These are phyloP conservation scores for Dipodascus albidus DNA, from an alignment of 805 yeast species.

Conservation along the genomic window DNA sequence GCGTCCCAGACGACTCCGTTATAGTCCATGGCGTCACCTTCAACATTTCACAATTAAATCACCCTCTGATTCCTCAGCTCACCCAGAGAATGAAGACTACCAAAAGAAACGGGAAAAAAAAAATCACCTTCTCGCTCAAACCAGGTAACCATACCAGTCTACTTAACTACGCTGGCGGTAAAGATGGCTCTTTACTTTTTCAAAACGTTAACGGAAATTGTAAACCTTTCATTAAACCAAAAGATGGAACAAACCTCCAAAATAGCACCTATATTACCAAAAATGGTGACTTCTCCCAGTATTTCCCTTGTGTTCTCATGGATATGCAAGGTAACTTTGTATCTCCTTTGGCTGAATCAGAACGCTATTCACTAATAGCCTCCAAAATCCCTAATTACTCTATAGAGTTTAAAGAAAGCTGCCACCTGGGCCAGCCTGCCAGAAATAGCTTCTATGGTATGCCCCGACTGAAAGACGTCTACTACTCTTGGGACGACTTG, in stretches of 20 bases:
- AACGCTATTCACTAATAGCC: conserved; percentile 26
- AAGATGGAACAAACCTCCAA: conserved; percentile 28
- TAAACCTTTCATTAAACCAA: conserved; percentile 62
- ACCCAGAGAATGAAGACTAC: conserved; percentile 52
- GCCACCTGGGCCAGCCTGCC: conserved; percentile 57
- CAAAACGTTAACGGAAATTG: conserved; percentile 94
- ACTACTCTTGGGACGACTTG: conserved; percentile 71
- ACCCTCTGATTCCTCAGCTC: conserved; percentile 32
- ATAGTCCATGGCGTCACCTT: conserved; percentile 67
- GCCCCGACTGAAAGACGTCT: conserved; percentile 51
- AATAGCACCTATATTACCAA: conserved; percentile 52
- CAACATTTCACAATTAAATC: conserved; percentile 47
- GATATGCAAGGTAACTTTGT: neutral
- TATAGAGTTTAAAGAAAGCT: conserved; percentile 59
- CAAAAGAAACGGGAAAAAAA: conserved; percentile 23
- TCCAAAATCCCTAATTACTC: conserved; percentile 47
- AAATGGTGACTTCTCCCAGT: conserved; percentile 58
- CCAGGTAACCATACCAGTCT: conserved; percentile 36
- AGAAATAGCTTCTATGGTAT: conserved; percentile 50
- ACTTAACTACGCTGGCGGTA: conserved; percentile 49
- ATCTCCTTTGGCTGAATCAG: neutral
- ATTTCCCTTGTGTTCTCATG: conserved; percentile 60
- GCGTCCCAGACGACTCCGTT: conserved; percentile 41
- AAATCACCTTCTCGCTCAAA: conserved; percentile 43
- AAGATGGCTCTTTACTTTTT: conserved; percentile 49